Conservation (phyloP, 257 asterid genomes). For the Cordia subcordata region DNA sequence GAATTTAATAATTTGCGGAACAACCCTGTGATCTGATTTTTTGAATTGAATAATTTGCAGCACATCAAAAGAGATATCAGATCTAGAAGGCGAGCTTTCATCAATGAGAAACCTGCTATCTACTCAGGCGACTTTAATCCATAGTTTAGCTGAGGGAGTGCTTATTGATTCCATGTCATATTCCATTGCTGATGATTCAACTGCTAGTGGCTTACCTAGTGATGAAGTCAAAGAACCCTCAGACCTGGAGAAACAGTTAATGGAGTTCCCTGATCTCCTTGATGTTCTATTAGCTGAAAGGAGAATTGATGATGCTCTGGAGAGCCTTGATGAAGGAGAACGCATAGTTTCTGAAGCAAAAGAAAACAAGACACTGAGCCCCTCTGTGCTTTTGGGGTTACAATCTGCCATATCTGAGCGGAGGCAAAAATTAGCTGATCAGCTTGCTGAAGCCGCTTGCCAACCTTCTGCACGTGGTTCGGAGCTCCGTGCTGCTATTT, state of each 20-base stretch:
- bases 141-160: slow-evolving; percentile 94
- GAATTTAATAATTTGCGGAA: slow-evolving; percentile 41
- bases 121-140: slow-evolving; percentile 91
- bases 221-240: slow-evolving; percentile 63
- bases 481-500: slow-evolving; percentile 93
- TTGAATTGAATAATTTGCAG: slow-evolving; percentile 38
- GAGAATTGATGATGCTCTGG: slow-evolving; percentile 93
- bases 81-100: slow-evolving; percentile 96
- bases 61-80: slow-evolving; percentile 98
- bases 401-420: slow-evolving; percentile 69
- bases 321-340: slow-evolving; percentile 88
- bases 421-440: slow-evolving; percentile 87
- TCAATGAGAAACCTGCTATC: slow-evolving; percentile 95
- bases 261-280: slow-evolving; percentile 86
- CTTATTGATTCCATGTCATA: slow-evolving; percentile 61
- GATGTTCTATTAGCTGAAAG: slow-evolving; percentile 95
- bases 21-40: no score
- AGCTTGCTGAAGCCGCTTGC: slow-evolving; percentile 95
- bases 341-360: slow-evolving; percentile 60
- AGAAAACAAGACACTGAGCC: slow-evolving; percentile 47
- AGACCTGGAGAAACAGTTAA: slow-evolving; percentile 71
- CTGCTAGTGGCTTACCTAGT: slow-evolving; percentile 34
- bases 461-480: slow-evolving; percentile 94
- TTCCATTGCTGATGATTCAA: slow-evolving; percentile 37
- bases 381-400: slow-evolving; percentile 44